Base-by-base conservation (phyloP, 1,284 basidiomycete species). In the Polyporus tsugae region DNA sequence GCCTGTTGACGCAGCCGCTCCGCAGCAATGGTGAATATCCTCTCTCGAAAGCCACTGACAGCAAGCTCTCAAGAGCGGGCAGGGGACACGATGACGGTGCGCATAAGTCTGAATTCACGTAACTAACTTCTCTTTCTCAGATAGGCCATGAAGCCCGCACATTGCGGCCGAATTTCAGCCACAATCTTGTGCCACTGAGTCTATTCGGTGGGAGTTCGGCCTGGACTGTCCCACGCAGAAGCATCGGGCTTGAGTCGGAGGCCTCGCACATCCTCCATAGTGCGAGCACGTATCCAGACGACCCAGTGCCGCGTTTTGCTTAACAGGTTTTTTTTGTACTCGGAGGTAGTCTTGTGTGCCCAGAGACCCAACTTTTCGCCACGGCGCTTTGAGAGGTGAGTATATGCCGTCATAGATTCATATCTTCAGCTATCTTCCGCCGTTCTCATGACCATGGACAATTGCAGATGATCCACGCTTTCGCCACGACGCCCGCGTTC, bases 401-500 rank as follows among this genome's bases (percentile, higher is more conserved):
- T n/a, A n/a, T 38, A 58, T 58, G 55, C 36, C 55, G 55, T 58
- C 55, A 58, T 36, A 15, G 17, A n/a, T 22, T n/a, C 55, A 17
- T 22, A n/a, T 36, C 55, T n/a, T 22, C 33, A 6, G 17, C 19
- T 38, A 15, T 22, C 55, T 7, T n/a, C 55, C 35, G 33, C 11
- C 36, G 35, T 58, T 58, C 55, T 58, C 55, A 58, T 58, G 55
- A 58, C 55, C 55, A 13, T n/a, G 7, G 55, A 38, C n/a, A 38
- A 38, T 58, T 35, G 19, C 55, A 36, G 19, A 36, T 58, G 55
- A 22, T 58, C 19, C 55, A 58, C 35, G n/a, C 55, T n/a, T 19
- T 36, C 55, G 55, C 55, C 55, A 36, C 55, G 35, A 36, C 7
- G 35, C 55, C 35, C 55, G n/a, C 19, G 33, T 33, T 58, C 35